These are phyloP conservation scores for Pyrus hybrid DNA, from an alignment of 331 rosid genomes.

Conservation along the genomic window DNA sequence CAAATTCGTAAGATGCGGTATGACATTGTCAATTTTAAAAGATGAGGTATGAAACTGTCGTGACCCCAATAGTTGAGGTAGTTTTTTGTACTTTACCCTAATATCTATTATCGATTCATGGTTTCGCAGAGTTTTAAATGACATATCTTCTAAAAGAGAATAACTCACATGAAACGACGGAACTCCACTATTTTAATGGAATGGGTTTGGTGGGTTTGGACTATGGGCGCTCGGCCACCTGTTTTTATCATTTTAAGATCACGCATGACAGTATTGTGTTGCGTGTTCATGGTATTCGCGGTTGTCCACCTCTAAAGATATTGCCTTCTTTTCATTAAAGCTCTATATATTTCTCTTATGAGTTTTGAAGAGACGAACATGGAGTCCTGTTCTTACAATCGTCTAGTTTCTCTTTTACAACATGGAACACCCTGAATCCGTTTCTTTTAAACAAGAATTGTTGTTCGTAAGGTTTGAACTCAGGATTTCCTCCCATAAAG, in stretches of 20 bases:
- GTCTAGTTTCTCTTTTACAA: neutral
- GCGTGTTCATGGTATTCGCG: neutral
- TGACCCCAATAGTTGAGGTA: no score
- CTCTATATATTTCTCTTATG: neutral
- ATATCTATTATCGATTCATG: neutral
- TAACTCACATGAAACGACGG: no score
- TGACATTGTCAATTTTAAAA: no score
- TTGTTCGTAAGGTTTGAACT: no score
- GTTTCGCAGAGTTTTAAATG: slow-evolving; percentile 6
- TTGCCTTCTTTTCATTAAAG: neutral
- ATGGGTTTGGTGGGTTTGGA: neutral
- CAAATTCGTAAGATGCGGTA: no score
- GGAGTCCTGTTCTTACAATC: neutral
- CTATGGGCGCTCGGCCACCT: neutral
- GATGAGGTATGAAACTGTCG: no score
- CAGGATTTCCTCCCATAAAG: no score
- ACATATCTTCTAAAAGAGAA: neutral
- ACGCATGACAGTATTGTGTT: neutral
- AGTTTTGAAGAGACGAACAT: no score
- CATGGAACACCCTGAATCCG: neutral
- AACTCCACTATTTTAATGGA: no score
- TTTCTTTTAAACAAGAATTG: no score
- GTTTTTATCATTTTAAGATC: neutral
- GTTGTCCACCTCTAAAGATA: neutral
- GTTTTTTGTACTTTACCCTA: no score